Conservation (phyloP, 139 green algal species). For the Edaphochlamys debaryana region DNA sequence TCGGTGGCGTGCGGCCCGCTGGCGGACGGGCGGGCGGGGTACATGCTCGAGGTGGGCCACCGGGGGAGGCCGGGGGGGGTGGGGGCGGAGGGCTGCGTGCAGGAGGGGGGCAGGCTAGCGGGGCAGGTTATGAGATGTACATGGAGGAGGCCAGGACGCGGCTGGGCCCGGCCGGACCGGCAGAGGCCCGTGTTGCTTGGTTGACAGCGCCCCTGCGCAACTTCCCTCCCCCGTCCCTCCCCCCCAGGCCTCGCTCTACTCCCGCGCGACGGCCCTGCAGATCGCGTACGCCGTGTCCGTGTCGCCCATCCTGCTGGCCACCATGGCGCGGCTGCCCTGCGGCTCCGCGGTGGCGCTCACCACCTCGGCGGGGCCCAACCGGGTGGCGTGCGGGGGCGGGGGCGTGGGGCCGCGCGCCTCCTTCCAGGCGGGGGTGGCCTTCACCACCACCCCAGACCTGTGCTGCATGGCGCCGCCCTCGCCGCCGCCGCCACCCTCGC, state of each 20-base stretch:
- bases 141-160: too few relatives aligned
- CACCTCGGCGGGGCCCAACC: too few relatives aligned
- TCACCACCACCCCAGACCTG: background rate
- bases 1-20: background rate
- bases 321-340: background rate
- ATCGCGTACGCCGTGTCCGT: background rate
- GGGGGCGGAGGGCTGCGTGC: background rate
- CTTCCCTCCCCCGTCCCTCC: background rate
- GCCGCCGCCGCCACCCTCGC: background rate
- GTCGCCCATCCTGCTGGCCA: background rate
- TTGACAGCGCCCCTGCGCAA: background rate
- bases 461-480: constrained; percentile 10
- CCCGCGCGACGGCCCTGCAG: background rate
- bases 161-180: too few relatives aligned
- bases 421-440: background rate
- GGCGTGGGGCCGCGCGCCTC: background rate
- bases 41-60: background rate
- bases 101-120: too few relatives aligned
- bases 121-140: too few relatives aligned
- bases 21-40: background rate
- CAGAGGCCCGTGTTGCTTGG: background rate
- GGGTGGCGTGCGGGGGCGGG: background rate
- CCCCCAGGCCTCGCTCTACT: background rate
- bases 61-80: background rate
- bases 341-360: background rate